Percentiles rank a stretch among this genome's conserved stretches.
phyloP scores from a whole-genome alignment of 345 rosid species.

The Dimocarpus longan region DNA sequence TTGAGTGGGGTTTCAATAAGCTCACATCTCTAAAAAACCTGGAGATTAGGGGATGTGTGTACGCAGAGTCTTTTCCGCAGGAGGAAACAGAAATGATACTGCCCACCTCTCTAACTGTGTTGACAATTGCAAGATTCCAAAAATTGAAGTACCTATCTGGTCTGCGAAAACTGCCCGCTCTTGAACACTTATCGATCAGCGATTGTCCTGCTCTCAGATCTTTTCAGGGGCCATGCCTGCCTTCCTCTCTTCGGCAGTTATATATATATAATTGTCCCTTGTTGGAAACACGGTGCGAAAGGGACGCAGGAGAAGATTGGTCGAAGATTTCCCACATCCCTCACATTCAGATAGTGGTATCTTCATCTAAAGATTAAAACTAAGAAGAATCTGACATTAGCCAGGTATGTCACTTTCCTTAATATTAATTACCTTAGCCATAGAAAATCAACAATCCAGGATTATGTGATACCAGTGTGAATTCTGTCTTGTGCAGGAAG shows the following conservation, averaged over 20 bases:
- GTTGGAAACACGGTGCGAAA: neutral
- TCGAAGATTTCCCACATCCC: conserved; percentile 8
- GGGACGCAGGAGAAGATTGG: conserved; percentile 15
- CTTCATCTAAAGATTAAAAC: too few species aligned
- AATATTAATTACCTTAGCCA: too few species aligned
- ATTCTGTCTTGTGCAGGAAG: too few species aligned
- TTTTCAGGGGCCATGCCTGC: conserved; percentile 4
- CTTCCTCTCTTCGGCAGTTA: neutral
- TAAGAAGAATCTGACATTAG: too few species aligned
- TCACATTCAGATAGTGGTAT: neutral
- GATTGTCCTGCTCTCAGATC: neutral
- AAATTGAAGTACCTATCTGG: neutral
- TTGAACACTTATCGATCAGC: neutral
- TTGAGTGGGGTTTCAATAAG: neutral
- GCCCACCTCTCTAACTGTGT: neutral
- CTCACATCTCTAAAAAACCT: neutral
- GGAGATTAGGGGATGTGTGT: neutral
- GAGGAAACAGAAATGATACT: neutral
- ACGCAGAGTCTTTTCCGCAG: neutral
- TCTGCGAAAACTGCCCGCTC: conserved; percentile 3
- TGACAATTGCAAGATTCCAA: neutral
- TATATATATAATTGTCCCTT: neutral
- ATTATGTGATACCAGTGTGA: too few species aligned
- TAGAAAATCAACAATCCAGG: too few species aligned
- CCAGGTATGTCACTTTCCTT: too few species aligned